A percentile compares a stretch with the other conserved stretches of the same genome.
Evolutionary conservation across 2,329 filamentous ascomycete species (phyloP).

Genomic region (Aspergillus sp.): DNA sequence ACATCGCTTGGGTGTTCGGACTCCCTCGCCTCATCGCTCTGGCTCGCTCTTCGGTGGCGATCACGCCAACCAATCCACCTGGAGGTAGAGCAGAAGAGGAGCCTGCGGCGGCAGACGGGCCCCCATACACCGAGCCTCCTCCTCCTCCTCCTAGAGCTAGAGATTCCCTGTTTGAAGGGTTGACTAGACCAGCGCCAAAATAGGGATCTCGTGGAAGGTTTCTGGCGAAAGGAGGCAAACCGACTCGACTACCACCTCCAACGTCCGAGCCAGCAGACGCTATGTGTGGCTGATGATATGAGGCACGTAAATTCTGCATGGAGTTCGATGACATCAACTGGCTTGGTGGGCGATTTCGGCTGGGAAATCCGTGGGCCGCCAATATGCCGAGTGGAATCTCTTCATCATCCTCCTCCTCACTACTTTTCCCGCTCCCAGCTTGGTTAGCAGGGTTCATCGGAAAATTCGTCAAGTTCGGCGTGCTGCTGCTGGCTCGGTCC

Average conservation of each 20-base stretch:
- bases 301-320: conserved; percentile 68
- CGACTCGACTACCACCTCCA: conserved; percentile 45
- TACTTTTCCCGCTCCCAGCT: conserved; percentile 40
- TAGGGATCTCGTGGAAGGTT: conserved; percentile 84
- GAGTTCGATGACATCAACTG: conserved; percentile 65
- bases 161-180: conserved; percentile 70
- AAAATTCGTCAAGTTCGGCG: conserved; percentile 56
- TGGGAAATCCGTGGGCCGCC: conserved; percentile 84
- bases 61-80: conserved; percentile 82
- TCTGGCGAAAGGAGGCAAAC: conserved; percentile 77
- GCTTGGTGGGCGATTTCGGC: conserved; percentile 71
- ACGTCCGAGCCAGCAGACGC: conserved; percentile 58
- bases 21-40: conserved; percentile 76
- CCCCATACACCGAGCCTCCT: conserved; percentile 48
- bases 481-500: conserved; percentile 59
- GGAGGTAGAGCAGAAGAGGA: conserved; percentile 55
- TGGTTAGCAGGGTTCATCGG: conserved; percentile 38
- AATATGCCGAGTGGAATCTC: conserved; percentile 84
- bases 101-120: conserved; percentile 31
- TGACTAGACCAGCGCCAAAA: conserved; percentile 73
- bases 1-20: conserved; percentile 63
- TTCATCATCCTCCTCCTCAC: conserved; percentile 73
- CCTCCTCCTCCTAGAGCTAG: conserved; percentile 65
- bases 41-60: conserved; percentile 79
- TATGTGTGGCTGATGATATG: conserved; percentile 47